These are phyloP conservation scores for Fusarium poae DNA, from an alignment of 2,329 filamentous ascomycete species.

Conservation along the genomic window DNA sequence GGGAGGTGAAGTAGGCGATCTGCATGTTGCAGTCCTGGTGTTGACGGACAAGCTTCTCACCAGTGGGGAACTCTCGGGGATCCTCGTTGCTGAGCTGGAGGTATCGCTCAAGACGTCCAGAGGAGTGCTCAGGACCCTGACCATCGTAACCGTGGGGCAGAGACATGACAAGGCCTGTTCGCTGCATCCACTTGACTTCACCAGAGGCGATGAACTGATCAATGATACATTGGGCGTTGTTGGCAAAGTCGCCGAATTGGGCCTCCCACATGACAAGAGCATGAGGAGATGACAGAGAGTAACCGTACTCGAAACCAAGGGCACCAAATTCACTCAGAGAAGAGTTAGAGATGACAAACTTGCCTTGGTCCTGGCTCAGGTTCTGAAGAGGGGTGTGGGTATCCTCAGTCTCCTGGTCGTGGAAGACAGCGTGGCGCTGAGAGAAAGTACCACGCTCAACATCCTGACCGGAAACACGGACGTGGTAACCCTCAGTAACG, in stretches of 20 bases:
- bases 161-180: constrained; percentile 95
- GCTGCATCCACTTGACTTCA: constrained; percentile 98
- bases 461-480: constrained; percentile 97
- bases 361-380: constrained; percentile 89
- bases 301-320: constrained; percentile 98
- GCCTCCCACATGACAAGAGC: constrained; percentile 99
- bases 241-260: constrained; percentile 99
- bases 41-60: constrained; percentile 92
- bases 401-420: constrained; percentile 94
- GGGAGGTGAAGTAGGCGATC: constrained; percentile 96
- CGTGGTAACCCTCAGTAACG: constrained; percentile 93
- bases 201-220: constrained; percentile 99
- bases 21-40: constrained; percentile 99
- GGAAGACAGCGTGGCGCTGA: constrained; percentile 95
- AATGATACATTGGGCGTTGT: constrained; percentile 98
- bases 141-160: constrained; percentile 98
- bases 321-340: constrained; percentile 78
- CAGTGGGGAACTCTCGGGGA: constrained; percentile 88
- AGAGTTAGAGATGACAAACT: constrained; percentile 97
- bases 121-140: constrained; percentile 98
- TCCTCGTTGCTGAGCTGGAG: constrained; percentile 98
- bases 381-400: constrained; percentile 95
- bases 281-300: constrained; percentile 96
- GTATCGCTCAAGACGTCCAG: constrained; percentile 96
- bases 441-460: constrained; percentile 99